Conservation (phyloP, 2,329 filamentous ascomycete species). For the Grosmannia serpens region DNA sequence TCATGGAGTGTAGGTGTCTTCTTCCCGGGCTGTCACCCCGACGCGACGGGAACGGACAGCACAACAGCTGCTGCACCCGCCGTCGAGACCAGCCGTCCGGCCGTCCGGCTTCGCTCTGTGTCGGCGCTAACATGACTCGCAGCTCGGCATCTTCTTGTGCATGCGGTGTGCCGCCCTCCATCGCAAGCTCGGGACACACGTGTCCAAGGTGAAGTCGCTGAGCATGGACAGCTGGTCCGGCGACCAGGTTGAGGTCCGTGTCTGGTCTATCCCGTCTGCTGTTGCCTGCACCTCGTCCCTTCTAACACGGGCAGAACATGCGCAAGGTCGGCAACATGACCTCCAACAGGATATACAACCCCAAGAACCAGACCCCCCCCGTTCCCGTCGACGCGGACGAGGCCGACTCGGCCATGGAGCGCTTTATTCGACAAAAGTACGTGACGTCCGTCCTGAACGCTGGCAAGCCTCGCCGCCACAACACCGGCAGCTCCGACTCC, state of each 20-base stretch:
- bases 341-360: conserved; percentile 85
- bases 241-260: conserved; percentile 85
- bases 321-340: conserved; percentile 76
- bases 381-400: conserved; percentile 87
- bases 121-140: not conserved
- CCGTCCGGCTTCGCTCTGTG: not conserved
- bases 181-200: conserved; percentile 92
- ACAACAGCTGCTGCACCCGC: not conserved
- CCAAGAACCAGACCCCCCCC: conserved; percentile 68
- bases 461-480: conserved; percentile 19
- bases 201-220: conserved; percentile 96
- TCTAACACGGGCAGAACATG: conserved; percentile 58
- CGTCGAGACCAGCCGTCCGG: not conserved
- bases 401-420: conserved; percentile 86
- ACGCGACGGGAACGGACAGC: not conserved
- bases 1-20: conserved; percentile 74
- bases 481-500: conserved; percentile 35
- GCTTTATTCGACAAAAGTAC: conserved; percentile 92
- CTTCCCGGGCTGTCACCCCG: not conserved
- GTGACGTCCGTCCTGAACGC: conserved; percentile 39
- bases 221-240: conserved; percentile 97
- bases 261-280: not conserved
- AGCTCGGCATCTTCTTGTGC: conserved; percentile 93
- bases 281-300: not conserved
- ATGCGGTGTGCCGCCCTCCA: conserved; percentile 95